Conservation (phyloP, 208 protist genomes). For the Leishmania tropica region DNA sequence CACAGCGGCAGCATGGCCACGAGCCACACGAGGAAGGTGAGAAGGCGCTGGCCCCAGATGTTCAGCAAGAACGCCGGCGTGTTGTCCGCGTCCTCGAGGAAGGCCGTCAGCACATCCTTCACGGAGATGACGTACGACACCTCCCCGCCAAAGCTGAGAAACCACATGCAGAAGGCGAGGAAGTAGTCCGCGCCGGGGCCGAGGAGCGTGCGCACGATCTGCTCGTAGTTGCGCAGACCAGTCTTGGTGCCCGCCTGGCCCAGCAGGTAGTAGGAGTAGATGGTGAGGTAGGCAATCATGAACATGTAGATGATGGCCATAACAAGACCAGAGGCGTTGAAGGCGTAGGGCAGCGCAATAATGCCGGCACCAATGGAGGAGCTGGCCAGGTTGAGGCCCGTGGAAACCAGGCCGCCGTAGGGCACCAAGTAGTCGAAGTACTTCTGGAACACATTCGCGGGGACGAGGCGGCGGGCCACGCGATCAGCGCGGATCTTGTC, state of each 20-base stretch:
- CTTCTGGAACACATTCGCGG: constrained; percentile 31
- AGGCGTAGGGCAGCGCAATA: constrained; percentile 54
- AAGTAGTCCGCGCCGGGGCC: constrained; percentile 61
- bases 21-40: constrained; percentile 54
- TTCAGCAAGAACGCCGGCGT: constrained; percentile 33
- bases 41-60: constrained; percentile 44
- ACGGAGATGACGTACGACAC: constrained; percentile 83
- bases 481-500: constrained; percentile 21
- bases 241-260: constrained; percentile 34
- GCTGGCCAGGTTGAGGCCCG: constrained; percentile 53
- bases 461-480: constrained; percentile 27
- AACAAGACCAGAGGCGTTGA: constrained; percentile 45
- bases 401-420: constrained; percentile 53
- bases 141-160: constrained; percentile 54
- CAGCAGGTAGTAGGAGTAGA: constrained; percentile 67
- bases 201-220: constrained; percentile 43
- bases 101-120: constrained; percentile 60
- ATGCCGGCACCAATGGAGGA: constrained; percentile 65
- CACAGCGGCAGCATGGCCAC: constrained; percentile 75
- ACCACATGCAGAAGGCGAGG: constrained; percentile 53
- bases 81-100: constrained; percentile 36
- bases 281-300: constrained; percentile 38
- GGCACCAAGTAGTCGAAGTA: constrained; percentile 50
- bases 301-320: constrained; percentile 43
- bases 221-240: constrained; percentile 48